phyloP scores from a whole-genome alignment of 2,329 filamentous ascomycete species.

The Paracoccidioides lutzii region DNA sequence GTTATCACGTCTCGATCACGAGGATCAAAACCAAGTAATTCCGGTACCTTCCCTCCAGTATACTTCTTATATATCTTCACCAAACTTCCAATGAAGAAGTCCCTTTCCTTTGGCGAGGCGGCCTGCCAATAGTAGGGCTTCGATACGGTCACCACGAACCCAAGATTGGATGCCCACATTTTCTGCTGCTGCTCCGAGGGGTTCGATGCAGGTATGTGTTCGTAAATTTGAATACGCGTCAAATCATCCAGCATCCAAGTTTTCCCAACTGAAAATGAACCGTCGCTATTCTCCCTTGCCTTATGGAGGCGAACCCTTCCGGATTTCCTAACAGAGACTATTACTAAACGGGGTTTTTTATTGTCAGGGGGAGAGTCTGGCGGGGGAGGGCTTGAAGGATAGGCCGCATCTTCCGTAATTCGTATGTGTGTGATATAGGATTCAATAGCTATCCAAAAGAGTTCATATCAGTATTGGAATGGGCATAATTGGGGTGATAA shows the following conservation, averaged over 20 bases:
- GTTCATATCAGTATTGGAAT: neutral
- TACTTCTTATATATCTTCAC: slow-evolving; percentile 97
- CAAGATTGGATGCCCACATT: slow-evolving; percentile 67
- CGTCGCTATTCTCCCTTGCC: slow-evolving; percentile 86
- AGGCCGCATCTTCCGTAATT: slow-evolving; percentile 72
- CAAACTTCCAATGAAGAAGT: slow-evolving; percentile 93
- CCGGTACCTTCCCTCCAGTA: slow-evolving; percentile 69
- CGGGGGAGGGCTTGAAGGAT: slow-evolving; percentile 74
- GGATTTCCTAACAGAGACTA: slow-evolving; percentile 84
- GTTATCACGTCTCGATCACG: slow-evolving; percentile 65
- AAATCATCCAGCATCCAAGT: slow-evolving; percentile 96
- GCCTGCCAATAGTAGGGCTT: slow-evolving; percentile 98
- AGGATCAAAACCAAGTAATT: slow-evolving; percentile 69
- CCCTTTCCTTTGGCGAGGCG: slow-evolving; percentile 86
- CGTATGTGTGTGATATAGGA: slow-evolving; percentile 97
- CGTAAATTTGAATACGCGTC: slow-evolving; percentile 68
- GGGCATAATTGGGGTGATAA: too few species aligned
- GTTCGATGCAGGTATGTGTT: slow-evolving; percentile 44
- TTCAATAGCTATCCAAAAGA: slow-evolving; percentile 47
- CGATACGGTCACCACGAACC: slow-evolving; percentile 76
- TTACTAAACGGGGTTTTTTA: slow-evolving; percentile 83
- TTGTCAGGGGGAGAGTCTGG: slow-evolving; percentile 58
- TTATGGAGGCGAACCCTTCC: slow-evolving; percentile 93
- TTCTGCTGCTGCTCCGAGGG: slow-evolving; percentile 49
- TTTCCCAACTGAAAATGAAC: slow-evolving; percentile 92